Base-by-base conservation (phyloP, 176 grass and related monocot species). In the Cocos nucifera region DNA sequence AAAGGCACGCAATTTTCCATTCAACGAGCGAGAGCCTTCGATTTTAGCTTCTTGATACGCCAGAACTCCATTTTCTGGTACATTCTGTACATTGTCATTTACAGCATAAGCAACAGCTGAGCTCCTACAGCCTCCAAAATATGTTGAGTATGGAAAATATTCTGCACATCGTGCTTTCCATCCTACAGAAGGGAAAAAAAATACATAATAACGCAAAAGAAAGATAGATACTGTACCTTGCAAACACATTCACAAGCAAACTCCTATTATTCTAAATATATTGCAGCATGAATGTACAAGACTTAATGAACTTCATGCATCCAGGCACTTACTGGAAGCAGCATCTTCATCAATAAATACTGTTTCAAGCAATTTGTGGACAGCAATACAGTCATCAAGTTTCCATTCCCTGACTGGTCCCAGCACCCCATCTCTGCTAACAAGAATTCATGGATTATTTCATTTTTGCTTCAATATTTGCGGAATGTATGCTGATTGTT, bases 61-160 rank as follows among this genome's bases (percentile, higher is more conserved):
- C 19, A 75, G 72, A 83, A 78, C 53, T 67, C 88, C 94, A 79
- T 98, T 98, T 83, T 93, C 94, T 73, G 82, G 44, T 67, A 59
- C 75, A 83, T 73, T 81, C 39, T 83, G 70, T 14, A 51, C 39
- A 14, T 17, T 71, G 58, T 27, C 62, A 73, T 69, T 78, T 5
- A 58, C 24, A 66, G 55, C 50, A 78, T 81, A 65, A 26, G 72
- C 62, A 54, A 66, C 62, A 55, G 59, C 32, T 51, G 73, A 73
- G 60, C 94, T 89, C 63, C 69, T 86, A 29, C 44, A 59, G 49
- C 94, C 94, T 51, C 69, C 88, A 69, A 98, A 89, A 50, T 89
- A 88, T 19, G 81, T 80, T 3, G 94, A 98, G 74, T 85, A 89
- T 18, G 88, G 94, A 50, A 92, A 98, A 76, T 93, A 86, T 74